Evolutionary conservation across 2,329 filamentous ascomycete species (phyloP), one percentile per base, ranked within the genome.

Genomic region (Colletotrichum eleusines): DNA sequence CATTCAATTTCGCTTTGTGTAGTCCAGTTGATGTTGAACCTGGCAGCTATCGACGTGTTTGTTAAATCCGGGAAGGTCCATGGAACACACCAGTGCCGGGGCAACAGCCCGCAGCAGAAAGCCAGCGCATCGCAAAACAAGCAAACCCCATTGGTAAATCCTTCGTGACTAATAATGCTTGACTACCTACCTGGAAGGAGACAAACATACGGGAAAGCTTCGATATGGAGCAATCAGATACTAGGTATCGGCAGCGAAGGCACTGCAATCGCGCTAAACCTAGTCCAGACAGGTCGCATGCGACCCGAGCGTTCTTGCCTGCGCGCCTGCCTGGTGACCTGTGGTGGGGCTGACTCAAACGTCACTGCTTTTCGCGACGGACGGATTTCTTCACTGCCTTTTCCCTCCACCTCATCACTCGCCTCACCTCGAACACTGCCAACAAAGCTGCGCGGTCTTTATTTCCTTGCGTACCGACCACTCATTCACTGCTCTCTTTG

Each of bases 361-460:
- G 72, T 73, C 72, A 67, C 66, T 71, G 72, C 69, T 71, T 61
- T 69, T 71, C 53, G 69, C 69, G 69, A 72, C 58, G n/a, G 65
- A 51, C 57, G 69, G 70, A 66, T 66, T 72, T 72, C 66, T 72
- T 72, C 60, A 60, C 48, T 42, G 40, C 12, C 38, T 42, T 11
- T 55, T 38, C 54, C 42, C 54, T 46, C 20, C 53, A 59, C 44
- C 48, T 48, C 54, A 53, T 57, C 59, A 68, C 48, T 53, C 50
- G 44, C 23, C 40, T 59, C 6, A 46, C 20, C 33, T 63, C 20
- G 33, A n/a, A 26, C 28, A 60, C 20, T 16, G 33, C 65, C 35
- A 28, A 54, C 18, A 35, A 71, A 40, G 38, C 67, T 51, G 44
- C 42, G 54, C 46, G 54, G 48, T 12, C 28, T 40, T 53, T 35